Percentiles rank a stretch among this genome's conserved stretches.
phyloP scores from a whole-genome alignment of 208 protist species.

The Crithidia mellificae region DNA sequence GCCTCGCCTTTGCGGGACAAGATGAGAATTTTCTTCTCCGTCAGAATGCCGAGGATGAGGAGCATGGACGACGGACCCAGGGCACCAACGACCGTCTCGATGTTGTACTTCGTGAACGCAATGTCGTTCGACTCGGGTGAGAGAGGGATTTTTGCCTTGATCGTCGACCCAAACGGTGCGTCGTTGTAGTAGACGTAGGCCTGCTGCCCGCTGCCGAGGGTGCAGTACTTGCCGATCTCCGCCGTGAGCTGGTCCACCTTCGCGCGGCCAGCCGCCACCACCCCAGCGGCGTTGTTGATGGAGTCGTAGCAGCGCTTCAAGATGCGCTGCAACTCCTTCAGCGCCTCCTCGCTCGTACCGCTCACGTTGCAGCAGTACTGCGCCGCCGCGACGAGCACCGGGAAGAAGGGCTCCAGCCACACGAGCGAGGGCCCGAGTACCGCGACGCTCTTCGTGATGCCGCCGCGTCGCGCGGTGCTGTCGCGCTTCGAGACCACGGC shows the following conservation, averaged over 20 bases:
- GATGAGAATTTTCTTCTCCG: slow-evolving; percentile 74
- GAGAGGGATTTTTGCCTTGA: slow-evolving; percentile 51
- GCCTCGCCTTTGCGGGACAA: slow-evolving; percentile 56
- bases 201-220: slow-evolving; percentile 34
- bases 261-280: slow-evolving; percentile 29
- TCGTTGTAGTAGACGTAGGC: slow-evolving; percentile 45
- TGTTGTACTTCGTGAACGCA: slow-evolving; percentile 52
- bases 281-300: slow-evolving; percentile 41
- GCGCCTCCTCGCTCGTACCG: slow-evolving; percentile 48
- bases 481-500: slow-evolving; percentile 75
- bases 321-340: slow-evolving; percentile 51
- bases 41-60: slow-evolving; percentile 54
- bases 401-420: slow-evolving; percentile 81
- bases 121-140: slow-evolving; percentile 56
- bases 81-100: slow-evolving; percentile 59
- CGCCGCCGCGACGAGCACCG: slow-evolving; percentile 62
- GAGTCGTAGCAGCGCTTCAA: slow-evolving; percentile 62
- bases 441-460: slow-evolving; percentile 82
- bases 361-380: slow-evolving; percentile 70
- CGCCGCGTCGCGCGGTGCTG: slow-evolving; percentile 57
- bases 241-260: slow-evolving; percentile 37
- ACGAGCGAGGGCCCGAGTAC: slow-evolving; percentile 62
- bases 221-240: slow-evolving; percentile 41
- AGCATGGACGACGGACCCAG: slow-evolving; percentile 60
- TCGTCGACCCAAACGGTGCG: slow-evolving; percentile 48